A percentile compares a stretch with the other conserved stretches of the same genome.
phyloP scores from a whole-genome alignment of 1,284 basidiomycete species.

The Cutaneotrichosporon cutaneum region DNA sequence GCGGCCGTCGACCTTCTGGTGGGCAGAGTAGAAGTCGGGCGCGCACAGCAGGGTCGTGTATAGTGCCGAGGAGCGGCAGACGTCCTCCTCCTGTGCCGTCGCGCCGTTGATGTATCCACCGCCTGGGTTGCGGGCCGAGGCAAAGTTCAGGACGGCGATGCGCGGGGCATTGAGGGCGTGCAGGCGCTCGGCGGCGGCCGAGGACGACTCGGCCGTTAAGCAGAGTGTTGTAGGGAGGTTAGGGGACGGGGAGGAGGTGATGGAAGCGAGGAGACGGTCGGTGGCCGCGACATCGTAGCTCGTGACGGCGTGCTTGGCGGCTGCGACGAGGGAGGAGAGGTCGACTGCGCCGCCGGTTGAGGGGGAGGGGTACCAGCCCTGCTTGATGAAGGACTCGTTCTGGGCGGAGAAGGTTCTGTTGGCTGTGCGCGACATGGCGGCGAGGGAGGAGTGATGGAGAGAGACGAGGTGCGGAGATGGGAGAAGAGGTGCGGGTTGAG shows the following conservation, averaged over 20 bases:
- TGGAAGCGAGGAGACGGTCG: neutral
- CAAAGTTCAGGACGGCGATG: slow-evolving; percentile 22
- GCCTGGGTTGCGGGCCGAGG: slow-evolving; percentile 21
- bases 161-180: neutral
- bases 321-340: slow-evolving; percentile 8
- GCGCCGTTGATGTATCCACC: slow-evolving; percentile 25
- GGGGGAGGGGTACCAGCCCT: slow-evolving; percentile 10
- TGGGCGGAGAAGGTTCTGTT: slow-evolving; percentile 12
- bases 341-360: slow-evolving; percentile 10
- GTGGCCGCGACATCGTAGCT: slow-evolving; percentile 12
- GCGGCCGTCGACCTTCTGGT: slow-evolving; percentile 15
- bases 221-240: neutral
- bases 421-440: slow-evolving; percentile 2
- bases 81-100: slow-evolving; percentile 24
- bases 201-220: slow-evolving; percentile 19
- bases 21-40: slow-evolving; percentile 13
- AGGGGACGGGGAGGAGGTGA: neutral
- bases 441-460: neutral
- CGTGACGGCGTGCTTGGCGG: neutral
- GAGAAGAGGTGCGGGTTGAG: neutral
- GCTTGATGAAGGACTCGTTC: slow-evolving; percentile 16
- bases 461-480: neutral
- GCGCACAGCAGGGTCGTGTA: slow-evolving; percentile 14
- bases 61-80: slow-evolving; percentile 23
- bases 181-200: slow-evolving; percentile 17